phyloP scores from a whole-genome alignment of 139 green algal species.

The Chloropicon primus region DNA sequence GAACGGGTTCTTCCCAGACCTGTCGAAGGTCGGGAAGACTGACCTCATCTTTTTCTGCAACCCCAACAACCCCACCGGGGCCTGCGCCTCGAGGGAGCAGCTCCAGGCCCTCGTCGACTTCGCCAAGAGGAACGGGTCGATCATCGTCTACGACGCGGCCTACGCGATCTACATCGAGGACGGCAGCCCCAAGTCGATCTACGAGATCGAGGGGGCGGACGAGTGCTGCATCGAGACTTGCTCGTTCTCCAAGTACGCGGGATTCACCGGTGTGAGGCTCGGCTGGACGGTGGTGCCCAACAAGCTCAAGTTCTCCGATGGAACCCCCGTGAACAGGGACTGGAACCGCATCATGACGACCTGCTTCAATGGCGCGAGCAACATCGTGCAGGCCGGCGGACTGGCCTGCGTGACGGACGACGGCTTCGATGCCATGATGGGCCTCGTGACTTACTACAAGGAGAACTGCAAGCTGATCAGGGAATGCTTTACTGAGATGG shows the following conservation, averaged over 20 bases:
- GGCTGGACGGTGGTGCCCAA: constrained; percentile 97
- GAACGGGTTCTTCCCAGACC: constrained; percentile 96
- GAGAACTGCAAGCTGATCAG: constrained; percentile 90
- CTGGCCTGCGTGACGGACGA: constrained; percentile 65
- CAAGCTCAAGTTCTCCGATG: constrained; percentile 57
- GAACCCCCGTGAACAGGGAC: constrained; percentile 60
- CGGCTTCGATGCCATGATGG: constrained; percentile 13
- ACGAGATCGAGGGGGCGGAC: constrained; percentile 84
- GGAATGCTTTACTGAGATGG: constrained; percentile 75
- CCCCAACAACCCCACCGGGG: constrained; percentile 91
- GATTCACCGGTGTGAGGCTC: constrained; percentile 93
- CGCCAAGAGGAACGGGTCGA: constrained; percentile 62
- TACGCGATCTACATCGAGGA: constrained; percentile 94
- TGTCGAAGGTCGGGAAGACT: constrained; percentile 56
- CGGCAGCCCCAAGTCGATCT: constrained; percentile 91
- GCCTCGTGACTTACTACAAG: constrained; percentile 92
- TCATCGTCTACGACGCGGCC: constrained; percentile 95
- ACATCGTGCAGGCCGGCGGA: constrained; percentile 83
- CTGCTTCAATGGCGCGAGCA: constrained; percentile 95
- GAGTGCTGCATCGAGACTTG: constrained; percentile 84
- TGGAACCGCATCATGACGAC: constrained; percentile 95
- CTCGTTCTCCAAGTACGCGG: constrained; percentile 93
- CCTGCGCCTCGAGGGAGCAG: constrained; percentile 80
- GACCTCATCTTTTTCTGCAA: constrained; percentile 99
- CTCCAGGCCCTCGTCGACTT: constrained; percentile 79